These are phyloP conservation scores for Ganoderma sinense DNA, from an alignment of 1,284 basidiomycete genomes.

Conservation along the genomic window DNA sequence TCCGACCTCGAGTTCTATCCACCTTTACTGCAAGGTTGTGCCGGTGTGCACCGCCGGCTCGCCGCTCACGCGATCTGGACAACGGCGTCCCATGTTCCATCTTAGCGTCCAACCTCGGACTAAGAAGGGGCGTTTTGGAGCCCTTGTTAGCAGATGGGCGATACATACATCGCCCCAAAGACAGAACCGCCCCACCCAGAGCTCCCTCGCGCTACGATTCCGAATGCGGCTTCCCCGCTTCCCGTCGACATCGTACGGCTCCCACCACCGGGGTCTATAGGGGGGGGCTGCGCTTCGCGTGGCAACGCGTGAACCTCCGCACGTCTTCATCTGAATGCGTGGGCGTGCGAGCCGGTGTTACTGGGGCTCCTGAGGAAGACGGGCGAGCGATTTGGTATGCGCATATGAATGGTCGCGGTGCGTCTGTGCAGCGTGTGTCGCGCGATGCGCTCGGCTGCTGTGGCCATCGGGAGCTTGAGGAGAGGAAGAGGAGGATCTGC, in stretches of 20 bases:
- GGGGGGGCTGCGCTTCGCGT: neutral
- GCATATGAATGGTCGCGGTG: neutral
- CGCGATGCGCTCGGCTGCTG: neutral
- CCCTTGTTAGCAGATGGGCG: neutral
- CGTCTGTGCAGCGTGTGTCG: neutral
- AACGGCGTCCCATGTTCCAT: neutral
- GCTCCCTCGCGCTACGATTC: neutral
- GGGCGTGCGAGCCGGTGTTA: neutral
- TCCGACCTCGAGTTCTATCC: neutral
- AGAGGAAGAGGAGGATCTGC: neutral
- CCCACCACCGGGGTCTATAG: neutral
- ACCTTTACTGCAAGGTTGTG: neutral
- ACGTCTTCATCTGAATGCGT: slow-evolving; percentile 1
- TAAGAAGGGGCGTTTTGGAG: neutral
- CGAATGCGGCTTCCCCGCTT: neutral
- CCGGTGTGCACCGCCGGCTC: neutral
- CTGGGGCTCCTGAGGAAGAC: neutral
- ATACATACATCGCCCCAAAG: neutral
- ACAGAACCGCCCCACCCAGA: neutral
- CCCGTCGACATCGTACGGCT: neutral
- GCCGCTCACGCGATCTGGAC: neutral
- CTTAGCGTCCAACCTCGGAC: neutral
- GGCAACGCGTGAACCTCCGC: neutral
- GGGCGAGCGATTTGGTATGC: neutral
- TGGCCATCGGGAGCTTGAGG: neutral